Conservation (phyloP, 805 yeast species). For the Isabelozyma gotoi region DNA sequence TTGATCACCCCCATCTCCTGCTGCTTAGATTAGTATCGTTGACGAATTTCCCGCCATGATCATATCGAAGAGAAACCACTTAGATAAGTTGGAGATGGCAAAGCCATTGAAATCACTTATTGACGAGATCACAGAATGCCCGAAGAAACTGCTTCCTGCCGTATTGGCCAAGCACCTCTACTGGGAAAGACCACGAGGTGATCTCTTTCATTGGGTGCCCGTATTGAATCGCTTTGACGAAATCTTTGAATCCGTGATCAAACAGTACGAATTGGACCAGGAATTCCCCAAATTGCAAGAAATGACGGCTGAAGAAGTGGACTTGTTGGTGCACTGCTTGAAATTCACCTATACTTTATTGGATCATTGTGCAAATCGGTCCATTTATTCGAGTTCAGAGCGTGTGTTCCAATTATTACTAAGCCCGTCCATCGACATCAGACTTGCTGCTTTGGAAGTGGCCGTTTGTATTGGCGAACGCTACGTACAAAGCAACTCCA, state of each 20-base stretch:
- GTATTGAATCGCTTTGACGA: slow-evolving; percentile 75
- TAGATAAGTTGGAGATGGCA: slow-evolving; percentile 28
- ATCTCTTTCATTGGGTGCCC: slow-evolving; percentile 73
- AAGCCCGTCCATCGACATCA: slow-evolving; percentile 58
- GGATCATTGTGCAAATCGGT: slow-evolving; percentile 67
- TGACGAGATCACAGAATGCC: slow-evolving; percentile 36
- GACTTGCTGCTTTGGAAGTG: slow-evolving; percentile 60
- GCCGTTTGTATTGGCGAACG: slow-evolving; percentile 61
- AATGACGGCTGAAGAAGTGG: slow-evolving; percentile 47
- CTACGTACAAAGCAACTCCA: slow-evolving; percentile 46
- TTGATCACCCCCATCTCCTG: too few relatives aligned
- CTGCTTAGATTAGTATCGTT: too few relatives aligned
- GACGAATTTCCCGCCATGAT: slow-evolving; percentile 26
- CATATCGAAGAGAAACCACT: slow-evolving; percentile 28
- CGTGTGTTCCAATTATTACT: slow-evolving; percentile 57
- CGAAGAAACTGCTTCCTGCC: slow-evolving; percentile 39
- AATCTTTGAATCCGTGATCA: slow-evolving; percentile 53
- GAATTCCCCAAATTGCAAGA: slow-evolving; percentile 47
- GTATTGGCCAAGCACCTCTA: slow-evolving; percentile 34
- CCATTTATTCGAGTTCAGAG: slow-evolving; percentile 66
- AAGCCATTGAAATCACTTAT: slow-evolving; percentile 30
- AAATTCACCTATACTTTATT: slow-evolving; percentile 62
- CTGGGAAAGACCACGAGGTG: slow-evolving; percentile 68
- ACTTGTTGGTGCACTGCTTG: slow-evolving; percentile 50
- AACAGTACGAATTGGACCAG: slow-evolving; percentile 51